Percentiles rank a stretch among this genome's conserved stretches.
phyloP scores from a whole-genome alignment of 345 rosid genomes.

The Bruguiera gymnorhiza region DNA sequence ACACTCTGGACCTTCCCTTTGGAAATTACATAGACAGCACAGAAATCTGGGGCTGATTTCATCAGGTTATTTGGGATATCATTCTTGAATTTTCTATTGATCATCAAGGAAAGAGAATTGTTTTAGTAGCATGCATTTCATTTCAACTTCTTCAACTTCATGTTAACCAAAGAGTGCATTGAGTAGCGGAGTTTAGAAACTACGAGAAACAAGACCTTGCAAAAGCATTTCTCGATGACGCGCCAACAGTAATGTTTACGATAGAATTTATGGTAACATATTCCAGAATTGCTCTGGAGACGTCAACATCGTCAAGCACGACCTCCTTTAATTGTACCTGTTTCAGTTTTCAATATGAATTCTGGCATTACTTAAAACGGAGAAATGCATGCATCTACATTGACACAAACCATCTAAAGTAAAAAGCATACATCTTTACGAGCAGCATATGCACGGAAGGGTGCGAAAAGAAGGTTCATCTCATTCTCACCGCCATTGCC shows the following conservation, averaged over 20 bases:
- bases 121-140: neutral
- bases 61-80: constrained; percentile 48
- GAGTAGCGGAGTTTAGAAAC: too few species aligned
- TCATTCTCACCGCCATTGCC: constrained; percentile 33
- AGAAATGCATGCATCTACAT: too few species aligned
- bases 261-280: constrained; percentile 50
- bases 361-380: neutral
- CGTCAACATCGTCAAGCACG: constrained; percentile 55
- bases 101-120: neutral
- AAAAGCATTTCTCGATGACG: constrained; percentile 53
- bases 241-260: constrained; percentile 61
- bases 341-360: neutral
- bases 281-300: constrained; percentile 56
- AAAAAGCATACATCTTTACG: constrained; percentile 66
- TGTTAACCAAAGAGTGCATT: too few species aligned
- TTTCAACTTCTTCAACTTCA: neutral
- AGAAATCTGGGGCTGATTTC: constrained; percentile 66
- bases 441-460: constrained; percentile 72
- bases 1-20: constrained; percentile 64
- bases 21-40: constrained; percentile 68
- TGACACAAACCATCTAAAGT: neutral
- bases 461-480: constrained; percentile 47
- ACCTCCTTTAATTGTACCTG: constrained; percentile 64
- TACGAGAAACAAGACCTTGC: constrained; percentile 44
- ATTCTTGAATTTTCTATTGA: constrained; percentile 45